A percentile compares a stretch with the other conserved stretches of the same genome.
Evolutionary conservation across 2,329 filamentous ascomycete species (phyloP).

Genomic region (Zymoseptoria ardabiliae): DNA sequence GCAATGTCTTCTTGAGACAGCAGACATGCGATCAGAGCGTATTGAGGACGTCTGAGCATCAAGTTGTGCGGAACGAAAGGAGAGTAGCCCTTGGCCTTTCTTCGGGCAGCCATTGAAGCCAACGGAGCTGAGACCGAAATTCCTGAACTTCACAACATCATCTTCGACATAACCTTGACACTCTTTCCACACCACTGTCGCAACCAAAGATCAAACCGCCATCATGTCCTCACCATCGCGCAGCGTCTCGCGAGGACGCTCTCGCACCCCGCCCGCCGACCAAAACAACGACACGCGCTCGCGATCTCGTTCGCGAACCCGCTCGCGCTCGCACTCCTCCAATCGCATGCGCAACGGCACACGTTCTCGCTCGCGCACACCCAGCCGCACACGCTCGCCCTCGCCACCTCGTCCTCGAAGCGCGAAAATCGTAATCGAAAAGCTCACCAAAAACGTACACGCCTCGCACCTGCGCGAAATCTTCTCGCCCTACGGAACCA

Average conservation of each 20-base stretch:
- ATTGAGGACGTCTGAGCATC: too few species aligned
- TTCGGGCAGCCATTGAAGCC: too few species aligned
- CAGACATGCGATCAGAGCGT: background rate
- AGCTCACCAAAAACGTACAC: conserved; percentile 90
- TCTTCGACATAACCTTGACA: background rate
- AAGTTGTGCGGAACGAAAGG: background rate
- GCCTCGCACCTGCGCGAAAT: conserved; percentile 85
- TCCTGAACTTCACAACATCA: background rate
- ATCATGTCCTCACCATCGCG: conserved; percentile 19
- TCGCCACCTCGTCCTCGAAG: conserved; percentile 17
- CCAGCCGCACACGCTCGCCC: conserved; percentile 12
- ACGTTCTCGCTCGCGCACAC: conserved; percentile 22
- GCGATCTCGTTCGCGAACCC: conserved; percentile 9
- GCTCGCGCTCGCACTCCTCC: conserved; percentile 27
- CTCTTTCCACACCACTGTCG: conserved; percentile 11
- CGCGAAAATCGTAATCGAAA: conserved; percentile 83
- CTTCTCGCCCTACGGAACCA: conserved; percentile 79
- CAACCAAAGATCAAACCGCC: conserved; percentile 46
- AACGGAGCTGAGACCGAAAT: background rate
- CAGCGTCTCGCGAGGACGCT: conserved; percentile 37
- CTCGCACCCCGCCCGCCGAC: conserved; percentile 24
- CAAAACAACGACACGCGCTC: conserved; percentile 14
- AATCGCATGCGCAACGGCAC: conserved; percentile 20
- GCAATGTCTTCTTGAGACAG: background rate
- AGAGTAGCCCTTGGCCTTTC: background rate